Evolutionary conservation across 495 filamentous ascomycete genomes (phyloP).

Genomic region (Aspergillus haitiensis): DNA sequence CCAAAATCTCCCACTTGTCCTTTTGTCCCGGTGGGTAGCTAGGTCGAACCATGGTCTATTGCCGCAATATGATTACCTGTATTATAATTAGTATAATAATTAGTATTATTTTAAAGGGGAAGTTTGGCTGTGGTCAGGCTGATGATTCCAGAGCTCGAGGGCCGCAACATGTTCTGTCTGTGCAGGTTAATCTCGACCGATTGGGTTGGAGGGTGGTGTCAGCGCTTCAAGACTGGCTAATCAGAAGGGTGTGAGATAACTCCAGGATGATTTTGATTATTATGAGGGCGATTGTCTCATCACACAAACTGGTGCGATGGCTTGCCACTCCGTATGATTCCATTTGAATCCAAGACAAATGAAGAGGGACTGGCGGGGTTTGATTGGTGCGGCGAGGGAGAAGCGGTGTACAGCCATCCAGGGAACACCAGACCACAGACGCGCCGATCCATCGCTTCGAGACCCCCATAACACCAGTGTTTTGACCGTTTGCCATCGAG

Average conservation of each 20-base stretch:
- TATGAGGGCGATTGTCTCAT: constrained; percentile 19
- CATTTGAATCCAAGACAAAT: constrained; percentile 11
- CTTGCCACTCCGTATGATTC: constrained; percentile 14
- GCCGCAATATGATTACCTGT: background rate
- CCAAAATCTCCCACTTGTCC: constrained; percentile 7
- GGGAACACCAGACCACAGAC: constrained; percentile 12
- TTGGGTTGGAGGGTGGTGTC: constrained; percentile 7
- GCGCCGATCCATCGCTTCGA: constrained; percentile 13
- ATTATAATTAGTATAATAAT: background rate
- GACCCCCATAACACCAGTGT: constrained; percentile 1
- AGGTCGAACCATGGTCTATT: constrained; percentile 6
- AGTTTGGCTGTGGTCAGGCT: constrained; percentile 9
- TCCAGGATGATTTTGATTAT: constrained; percentile 7
- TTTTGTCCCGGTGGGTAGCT: constrained; percentile 2
- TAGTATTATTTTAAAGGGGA: constrained; percentile 1
- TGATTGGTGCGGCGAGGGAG: constrained; percentile 23
- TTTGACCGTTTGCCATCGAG: constrained; percentile 11
- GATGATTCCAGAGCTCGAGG: constrained; percentile 9
- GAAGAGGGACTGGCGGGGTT: constrained; percentile 2
- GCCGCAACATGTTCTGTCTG: background rate
- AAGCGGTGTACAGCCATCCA: constrained; percentile 21
- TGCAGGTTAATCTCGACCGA: background rate
- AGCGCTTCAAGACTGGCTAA: constrained; percentile 16
- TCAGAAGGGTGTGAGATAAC: constrained; percentile 2
- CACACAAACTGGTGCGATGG: constrained; percentile 21